A percentile compares a stretch with the other conserved stretches of the same genome.
Conservation (phyloP, 176 grass and related monocot species). For the Eragrostis curvula region DNA sequence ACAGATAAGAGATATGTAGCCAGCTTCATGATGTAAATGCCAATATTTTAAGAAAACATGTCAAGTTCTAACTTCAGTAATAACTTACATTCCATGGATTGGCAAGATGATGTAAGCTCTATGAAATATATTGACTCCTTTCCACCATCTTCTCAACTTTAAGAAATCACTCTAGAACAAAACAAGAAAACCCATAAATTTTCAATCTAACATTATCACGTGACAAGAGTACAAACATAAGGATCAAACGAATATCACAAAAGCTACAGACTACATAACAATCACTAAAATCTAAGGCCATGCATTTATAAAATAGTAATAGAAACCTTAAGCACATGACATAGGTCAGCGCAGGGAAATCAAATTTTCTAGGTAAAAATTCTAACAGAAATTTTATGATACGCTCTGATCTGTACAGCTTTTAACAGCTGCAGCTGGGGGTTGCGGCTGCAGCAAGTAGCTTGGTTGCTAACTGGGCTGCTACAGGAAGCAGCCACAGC, state of each 20-base stretch:
- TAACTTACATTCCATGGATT: slow-evolving; percentile 83
- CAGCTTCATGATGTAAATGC: background rate
- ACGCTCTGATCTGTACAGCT: no score
- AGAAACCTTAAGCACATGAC: background rate
- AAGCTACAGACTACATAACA: background rate
- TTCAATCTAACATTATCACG: slow-evolving; percentile 20
- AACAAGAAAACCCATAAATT: slow-evolving; percentile 6
- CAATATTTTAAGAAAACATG: slow-evolving; percentile 19
- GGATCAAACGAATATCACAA: background rate
- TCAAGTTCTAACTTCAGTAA: slow-evolving; percentile 21
- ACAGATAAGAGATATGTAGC: background rate
- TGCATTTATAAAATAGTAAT: background rate
- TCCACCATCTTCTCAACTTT: slow-evolving; percentile 98
- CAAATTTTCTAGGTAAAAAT: background rate
- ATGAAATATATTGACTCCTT: slow-evolving; percentile 91
- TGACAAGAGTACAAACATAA: slow-evolving; percentile 30
- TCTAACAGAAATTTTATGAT: no score
- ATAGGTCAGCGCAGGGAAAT: background rate
- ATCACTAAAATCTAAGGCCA: background rate
- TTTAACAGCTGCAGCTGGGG: no score
- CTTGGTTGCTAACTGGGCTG: no score
- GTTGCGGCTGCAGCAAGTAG: no score
- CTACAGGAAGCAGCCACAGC: no score
- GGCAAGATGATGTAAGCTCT: slow-evolving; percentile 87
- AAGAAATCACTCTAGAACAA: slow-evolving; percentile 52